phyloP scores from a whole-genome alignment of 148 eudicot species.

The Amaranthus hypochondriacus region DNA sequence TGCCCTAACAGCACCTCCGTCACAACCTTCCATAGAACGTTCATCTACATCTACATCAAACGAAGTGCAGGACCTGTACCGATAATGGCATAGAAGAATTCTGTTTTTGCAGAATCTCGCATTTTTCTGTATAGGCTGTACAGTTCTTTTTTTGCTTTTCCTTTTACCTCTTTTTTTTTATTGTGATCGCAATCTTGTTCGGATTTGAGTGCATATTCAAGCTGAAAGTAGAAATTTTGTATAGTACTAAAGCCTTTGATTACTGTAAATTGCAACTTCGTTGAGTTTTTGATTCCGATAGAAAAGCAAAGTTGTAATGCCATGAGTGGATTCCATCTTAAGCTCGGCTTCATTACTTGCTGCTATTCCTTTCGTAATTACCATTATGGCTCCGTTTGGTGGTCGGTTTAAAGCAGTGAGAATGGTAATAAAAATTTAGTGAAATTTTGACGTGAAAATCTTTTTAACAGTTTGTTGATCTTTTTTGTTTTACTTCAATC shows the following conservation, averaged over 20 bases:
- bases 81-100: neutral
- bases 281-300: neutral
- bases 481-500: too few relatives aligned
- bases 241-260: neutral
- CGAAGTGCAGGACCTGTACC: slow-evolving; percentile 40
- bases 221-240: slow-evolving; percentile 17
- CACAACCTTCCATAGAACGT: slow-evolving; percentile 38
- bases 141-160: slow-evolving; percentile 6
- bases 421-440: too few relatives aligned
- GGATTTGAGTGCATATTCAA: slow-evolving; percentile 6
- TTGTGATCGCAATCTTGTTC: neutral
- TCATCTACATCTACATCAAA: slow-evolving; percentile 45
- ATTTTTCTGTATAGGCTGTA: slow-evolving; percentile 28
- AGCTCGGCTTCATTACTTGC: too few relatives aligned
- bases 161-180: slow-evolving; percentile 3
- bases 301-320: neutral
- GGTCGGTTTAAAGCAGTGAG: too few relatives aligned
- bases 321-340: too few relatives aligned
- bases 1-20: slow-evolving; percentile 77
- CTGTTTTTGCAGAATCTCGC: neutral
- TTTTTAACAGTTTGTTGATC: too few relatives aligned
- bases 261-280: slow-evolving; percentile 9
- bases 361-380: too few relatives aligned
- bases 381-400: too few relatives aligned
- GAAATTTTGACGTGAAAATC: too few relatives aligned